phyloP scores from a whole-genome alignment of 768 basidiomycete species.

The Auriscalpium microsporum region DNA sequence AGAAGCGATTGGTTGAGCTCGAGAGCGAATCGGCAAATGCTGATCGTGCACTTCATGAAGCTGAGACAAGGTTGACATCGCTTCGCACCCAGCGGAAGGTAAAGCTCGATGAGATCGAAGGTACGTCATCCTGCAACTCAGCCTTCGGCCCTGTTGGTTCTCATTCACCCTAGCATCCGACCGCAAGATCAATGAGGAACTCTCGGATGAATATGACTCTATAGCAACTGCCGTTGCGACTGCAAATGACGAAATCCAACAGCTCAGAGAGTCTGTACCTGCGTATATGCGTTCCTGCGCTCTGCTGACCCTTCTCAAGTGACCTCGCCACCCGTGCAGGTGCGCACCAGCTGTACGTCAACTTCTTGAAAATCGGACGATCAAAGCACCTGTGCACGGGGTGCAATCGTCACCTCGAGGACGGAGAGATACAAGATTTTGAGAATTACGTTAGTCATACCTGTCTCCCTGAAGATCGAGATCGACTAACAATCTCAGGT shows the following conservation, averaged over 20 bases:
- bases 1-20: conserved; percentile 45
- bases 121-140: too few species aligned
- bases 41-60: conserved; percentile 51
- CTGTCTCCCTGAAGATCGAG: background rate
- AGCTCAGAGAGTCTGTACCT: conserved; percentile 34
- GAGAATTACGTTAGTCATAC: conserved; percentile 40
- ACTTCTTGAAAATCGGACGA: conserved; percentile 48
- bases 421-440: conserved; percentile 46
- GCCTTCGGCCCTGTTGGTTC: too few species aligned
- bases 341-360: conserved; percentile 42
- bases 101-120: conserved; percentile 26
- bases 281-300: background rate
- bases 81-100: conserved; percentile 51
- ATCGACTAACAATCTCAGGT: background rate
- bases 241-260: conserved; percentile 34
- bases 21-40: conserved; percentile 35
- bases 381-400: conserved; percentile 62
- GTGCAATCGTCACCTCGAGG: conserved; percentile 64
- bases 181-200: conserved; percentile 32
- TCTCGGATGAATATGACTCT: conserved; percentile 28
- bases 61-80: conserved; percentile 54
- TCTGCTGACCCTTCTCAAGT: conserved; percentile 13
- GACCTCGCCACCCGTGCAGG: conserved; percentile 22
- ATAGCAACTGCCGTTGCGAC: conserved; percentile 43
- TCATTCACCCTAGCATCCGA: conserved; percentile 36